Evolutionary conservation across 2,329 filamentous ascomycete species (phyloP).

Genomic region (Colletotrichum sp.): DNA sequence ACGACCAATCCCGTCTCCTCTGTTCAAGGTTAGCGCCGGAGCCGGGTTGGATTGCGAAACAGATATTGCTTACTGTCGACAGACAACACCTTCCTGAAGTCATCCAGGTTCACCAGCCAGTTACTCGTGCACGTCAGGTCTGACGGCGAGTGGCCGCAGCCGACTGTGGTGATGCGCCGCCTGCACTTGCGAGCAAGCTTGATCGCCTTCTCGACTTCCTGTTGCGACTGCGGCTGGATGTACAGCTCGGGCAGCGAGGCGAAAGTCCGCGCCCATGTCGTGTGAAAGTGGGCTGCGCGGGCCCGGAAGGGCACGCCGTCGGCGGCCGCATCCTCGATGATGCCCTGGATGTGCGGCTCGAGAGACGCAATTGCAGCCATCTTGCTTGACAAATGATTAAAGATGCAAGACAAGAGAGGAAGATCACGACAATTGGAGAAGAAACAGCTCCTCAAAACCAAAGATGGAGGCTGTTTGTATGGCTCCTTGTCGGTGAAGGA

Average conservation of each 20-base stretch:
- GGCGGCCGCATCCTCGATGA: constrained; percentile 31
- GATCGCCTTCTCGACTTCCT: constrained; percentile 86
- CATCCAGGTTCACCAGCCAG: constrained; percentile 94
- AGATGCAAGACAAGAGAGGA: not conserved
- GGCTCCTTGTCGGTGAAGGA: not conserved
- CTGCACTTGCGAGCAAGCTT: constrained; percentile 81
- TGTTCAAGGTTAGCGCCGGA: constrained; percentile 30
- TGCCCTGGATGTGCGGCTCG: constrained; percentile 40
- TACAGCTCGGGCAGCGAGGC: constrained; percentile 89
- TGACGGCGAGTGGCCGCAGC: constrained; percentile 90
- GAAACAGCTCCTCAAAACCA: not conserved
- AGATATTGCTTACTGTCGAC: constrained; percentile 53
- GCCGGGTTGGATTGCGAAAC: not conserved
- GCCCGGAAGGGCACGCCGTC: constrained; percentile 76
- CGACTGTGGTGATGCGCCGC: constrained; percentile 81
- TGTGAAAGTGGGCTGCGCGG: constrained; percentile 74
- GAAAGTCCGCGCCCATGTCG: constrained; percentile 95
- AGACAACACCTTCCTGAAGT: constrained; percentile 74
- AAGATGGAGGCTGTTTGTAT: not conserved
- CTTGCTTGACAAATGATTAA: not conserved
- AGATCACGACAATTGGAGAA: not conserved
- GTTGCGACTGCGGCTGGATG: constrained; percentile 79
- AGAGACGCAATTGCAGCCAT: constrained; percentile 24
- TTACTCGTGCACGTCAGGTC: constrained; percentile 91
- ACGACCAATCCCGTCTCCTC: constrained; percentile 68